These are phyloP conservation scores for Gossypium australe DNA, from an alignment of 345 rosid genomes.

Conservation along the genomic window DNA sequence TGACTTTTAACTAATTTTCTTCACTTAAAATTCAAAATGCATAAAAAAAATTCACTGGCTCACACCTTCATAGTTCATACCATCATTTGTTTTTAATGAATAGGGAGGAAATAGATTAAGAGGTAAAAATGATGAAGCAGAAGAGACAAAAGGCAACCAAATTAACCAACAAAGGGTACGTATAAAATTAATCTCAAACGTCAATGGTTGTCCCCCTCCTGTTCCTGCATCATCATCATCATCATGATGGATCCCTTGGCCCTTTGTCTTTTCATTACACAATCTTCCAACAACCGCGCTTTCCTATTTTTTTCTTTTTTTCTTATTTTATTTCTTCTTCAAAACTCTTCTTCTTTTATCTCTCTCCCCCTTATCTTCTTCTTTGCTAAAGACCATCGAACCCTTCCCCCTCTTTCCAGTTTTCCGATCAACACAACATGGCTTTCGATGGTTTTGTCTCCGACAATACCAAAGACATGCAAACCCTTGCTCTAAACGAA, in stretches of 20 bases:
- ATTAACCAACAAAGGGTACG: neutral
- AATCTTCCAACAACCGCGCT: constrained; percentile 14
- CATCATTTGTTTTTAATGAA: neutral
- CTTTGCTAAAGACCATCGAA: neutral
- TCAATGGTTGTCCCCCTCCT: neutral
- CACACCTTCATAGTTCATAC: neutral
- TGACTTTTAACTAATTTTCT: too few species aligned
- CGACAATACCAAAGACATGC: constrained; percentile 1
- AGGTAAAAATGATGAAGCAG: neutral
- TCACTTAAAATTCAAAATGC: too few species aligned
- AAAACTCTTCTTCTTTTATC: neutral
- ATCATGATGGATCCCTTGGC: neutral
- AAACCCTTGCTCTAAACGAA: constrained; percentile 5
- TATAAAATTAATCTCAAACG: constrained; percentile 4
- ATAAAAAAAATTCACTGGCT: neutral
- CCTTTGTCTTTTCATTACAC: constrained; percentile 1
- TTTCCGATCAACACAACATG: neutral
- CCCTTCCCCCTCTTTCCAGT: neutral
- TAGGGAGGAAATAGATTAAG: neutral
- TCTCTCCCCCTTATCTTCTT: constrained; percentile 8
- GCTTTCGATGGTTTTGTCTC: constrained; percentile 10
- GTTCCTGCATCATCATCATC: neutral
- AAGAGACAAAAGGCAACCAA: constrained; percentile 5
- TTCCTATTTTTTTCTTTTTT: neutral
- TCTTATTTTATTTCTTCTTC: neutral